These are phyloP conservation scores for Massarina eburnea DNA, from an alignment of 2,329 filamentous ascomycete genomes.

Conservation along the genomic window DNA sequence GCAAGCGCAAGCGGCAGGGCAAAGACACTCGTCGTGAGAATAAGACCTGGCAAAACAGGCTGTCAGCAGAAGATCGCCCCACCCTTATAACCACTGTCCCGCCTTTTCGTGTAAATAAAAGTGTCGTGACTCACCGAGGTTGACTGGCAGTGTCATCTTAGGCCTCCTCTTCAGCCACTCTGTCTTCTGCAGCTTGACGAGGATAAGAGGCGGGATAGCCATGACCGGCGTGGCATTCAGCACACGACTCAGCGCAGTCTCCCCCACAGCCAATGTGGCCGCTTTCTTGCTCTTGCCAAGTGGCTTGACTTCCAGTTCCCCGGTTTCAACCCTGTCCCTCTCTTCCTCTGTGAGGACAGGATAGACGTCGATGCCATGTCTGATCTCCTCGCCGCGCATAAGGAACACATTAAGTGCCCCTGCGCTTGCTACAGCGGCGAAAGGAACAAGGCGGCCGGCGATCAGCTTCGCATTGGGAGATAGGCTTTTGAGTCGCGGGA, in stretches of 20 bases:
- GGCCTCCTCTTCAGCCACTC: conserved; percentile 80
- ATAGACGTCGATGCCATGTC: conserved; percentile 88
- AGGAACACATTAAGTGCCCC: conserved; percentile 94
- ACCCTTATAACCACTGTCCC: conserved; percentile 74
- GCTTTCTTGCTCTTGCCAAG: conserved; percentile 87
- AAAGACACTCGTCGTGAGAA: conserved; percentile 82
- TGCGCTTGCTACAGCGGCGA: conserved; percentile 89
- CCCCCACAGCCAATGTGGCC: conserved; percentile 83
- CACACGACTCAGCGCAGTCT: conserved; percentile 89
- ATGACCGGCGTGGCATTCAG: conserved; percentile 96
- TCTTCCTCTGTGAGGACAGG: conserved; percentile 74
- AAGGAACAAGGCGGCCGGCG: conserved; percentile 86
- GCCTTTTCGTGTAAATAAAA: conserved; percentile 56
- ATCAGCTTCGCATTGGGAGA: conserved; percentile 74
- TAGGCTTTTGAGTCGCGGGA: conserved; percentile 78
- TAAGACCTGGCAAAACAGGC: conserved; percentile 55
- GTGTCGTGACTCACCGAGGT: conserved; percentile 60
- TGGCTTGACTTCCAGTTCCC: conserved; percentile 60
- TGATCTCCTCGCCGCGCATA: conserved; percentile 96
- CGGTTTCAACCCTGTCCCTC: conserved; percentile 65
- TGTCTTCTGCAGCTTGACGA: conserved; percentile 81
- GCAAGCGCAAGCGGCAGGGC: conserved; percentile 87
- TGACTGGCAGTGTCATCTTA: conserved; percentile 75
- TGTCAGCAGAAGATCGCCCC: conserved; percentile 19
- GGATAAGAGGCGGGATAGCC: conserved; percentile 85